Percentiles rank a stretch among this genome's conserved stretches.
Conservation (phyloP, 306 rosid genomes). For the Begonia peltatifolia region DNA sequence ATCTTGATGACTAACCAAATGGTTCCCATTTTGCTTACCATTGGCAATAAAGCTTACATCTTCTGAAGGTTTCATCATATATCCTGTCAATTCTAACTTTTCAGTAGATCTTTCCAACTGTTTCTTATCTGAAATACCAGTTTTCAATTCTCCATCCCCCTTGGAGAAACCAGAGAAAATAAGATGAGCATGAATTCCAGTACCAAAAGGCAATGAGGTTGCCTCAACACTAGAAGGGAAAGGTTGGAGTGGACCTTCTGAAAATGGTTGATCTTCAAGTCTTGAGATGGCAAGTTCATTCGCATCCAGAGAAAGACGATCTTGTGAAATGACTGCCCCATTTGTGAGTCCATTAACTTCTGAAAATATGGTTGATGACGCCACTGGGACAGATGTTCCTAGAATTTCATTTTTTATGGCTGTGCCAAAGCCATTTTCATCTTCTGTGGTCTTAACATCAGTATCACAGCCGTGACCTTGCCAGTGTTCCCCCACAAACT, state of each 20-base stretch:
- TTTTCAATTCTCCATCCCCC: conserved; percentile 16
- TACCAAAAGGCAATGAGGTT: conserved; percentile 11
- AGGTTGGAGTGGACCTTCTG: conserved; percentile 16
- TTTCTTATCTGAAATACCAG: conserved; percentile 7
- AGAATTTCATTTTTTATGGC: conserved; percentile 7
- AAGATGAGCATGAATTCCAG: conserved; percentile 10
- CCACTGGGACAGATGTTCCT: conserved; percentile 4
- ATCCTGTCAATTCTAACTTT: conserved; percentile 2
- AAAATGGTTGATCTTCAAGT: conserved; percentile 19
- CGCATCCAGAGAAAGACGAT: conserved; percentile 29
- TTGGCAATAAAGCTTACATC: conserved; percentile 16
- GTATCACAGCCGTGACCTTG: conserved; percentile 8
- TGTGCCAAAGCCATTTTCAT: conserved; percentile 5
- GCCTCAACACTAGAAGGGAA: conserved; percentile 10
- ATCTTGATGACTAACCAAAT: conserved; percentile 4
- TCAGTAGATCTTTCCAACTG: conserved; percentile 13
- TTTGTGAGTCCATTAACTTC: conserved; percentile 11
- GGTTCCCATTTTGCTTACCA: conserved; percentile 14
- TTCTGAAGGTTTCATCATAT: conserved; percentile 2
- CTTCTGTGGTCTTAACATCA: conserved; percentile 9
- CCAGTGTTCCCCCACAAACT: not conserved
- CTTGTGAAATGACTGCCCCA: conserved; percentile 15
- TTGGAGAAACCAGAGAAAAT: conserved; percentile 5
- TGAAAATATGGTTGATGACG: conserved; percentile 3
- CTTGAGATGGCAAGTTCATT: conserved; percentile 27